Conservation (phyloP, 306 rosid genomes). For the Glycyrrhiza uralensis region DNA sequence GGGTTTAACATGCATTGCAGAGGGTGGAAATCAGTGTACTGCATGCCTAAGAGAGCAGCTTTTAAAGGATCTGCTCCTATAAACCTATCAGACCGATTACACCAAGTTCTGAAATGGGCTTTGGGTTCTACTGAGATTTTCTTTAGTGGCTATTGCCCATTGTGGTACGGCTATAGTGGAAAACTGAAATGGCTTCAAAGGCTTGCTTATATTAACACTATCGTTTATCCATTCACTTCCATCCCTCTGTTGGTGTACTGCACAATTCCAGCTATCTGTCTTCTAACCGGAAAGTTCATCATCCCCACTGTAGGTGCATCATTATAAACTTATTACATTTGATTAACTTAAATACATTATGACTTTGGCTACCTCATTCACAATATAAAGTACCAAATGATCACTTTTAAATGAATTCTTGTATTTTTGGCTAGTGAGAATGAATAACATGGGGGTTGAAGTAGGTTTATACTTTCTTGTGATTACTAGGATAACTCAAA, state of each 20-base stretch:
- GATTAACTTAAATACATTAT: background rate
- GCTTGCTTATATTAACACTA: slow-evolving; percentile 66
- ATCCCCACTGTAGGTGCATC: slow-evolving; percentile 78
- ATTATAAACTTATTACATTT: background rate
- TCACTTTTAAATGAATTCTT: background rate
- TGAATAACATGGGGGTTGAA: background rate
- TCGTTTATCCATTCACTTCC: slow-evolving; percentile 87
- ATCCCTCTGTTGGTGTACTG: slow-evolving; percentile 83
- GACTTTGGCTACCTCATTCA: background rate
- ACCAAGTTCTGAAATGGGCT: slow-evolving; percentile 87
- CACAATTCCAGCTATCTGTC: slow-evolving; percentile 85
- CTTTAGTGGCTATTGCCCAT: slow-evolving; percentile 85
- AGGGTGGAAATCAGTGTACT: slow-evolving; percentile 97
- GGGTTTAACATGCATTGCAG: slow-evolving; percentile 98
- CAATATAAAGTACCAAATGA: background rate
- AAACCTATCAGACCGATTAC: slow-evolving; percentile 81
- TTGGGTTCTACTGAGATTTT: slow-evolving; percentile 83
- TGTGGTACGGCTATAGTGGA: slow-evolving; percentile 93
- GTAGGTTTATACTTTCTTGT: slow-evolving; percentile 3
- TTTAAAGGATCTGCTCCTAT: slow-evolving; percentile 95
- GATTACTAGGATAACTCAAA: background rate
- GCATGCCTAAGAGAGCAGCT: slow-evolving; percentile 85
- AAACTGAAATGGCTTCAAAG: slow-evolving; percentile 85
- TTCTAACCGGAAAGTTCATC: slow-evolving; percentile 90
- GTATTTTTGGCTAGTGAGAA: background rate